Base-by-base conservation (phyloP, 148 eudicot species). In the Dianthus caryophyllus region DNA sequence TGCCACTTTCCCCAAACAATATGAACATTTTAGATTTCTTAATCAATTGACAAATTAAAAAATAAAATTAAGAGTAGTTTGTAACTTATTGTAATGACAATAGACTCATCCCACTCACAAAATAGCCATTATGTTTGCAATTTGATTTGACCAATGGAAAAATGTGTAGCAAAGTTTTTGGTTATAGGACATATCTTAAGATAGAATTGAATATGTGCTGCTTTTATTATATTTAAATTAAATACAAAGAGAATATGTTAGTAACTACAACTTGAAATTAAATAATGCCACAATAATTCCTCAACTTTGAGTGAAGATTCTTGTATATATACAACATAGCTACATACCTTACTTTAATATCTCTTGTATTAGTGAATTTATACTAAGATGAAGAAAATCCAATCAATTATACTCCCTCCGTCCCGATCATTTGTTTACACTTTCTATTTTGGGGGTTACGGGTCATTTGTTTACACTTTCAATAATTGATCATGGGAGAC, bases 161-260 rank as follows among this genome's bases (percentile, higher is more conserved):
- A 70, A 59, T 41, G 61, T 47, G 43, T 60, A 59, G 50, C 59
- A 65, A 52, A 60, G 50, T 52, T 70, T 15, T 41, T 64, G 74
- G 65, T 63, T 50, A 17, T 57, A 18, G 43, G 66, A 60, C 61
- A 33, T 33, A 27, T 38, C 30, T 31, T 70, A 56, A 65, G 64
- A 75, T 54, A 63, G 31, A 76, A 63, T 18, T 61, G 57, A 68
- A 66, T 76, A 75, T 70, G 44, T 66, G 61, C 72, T 46, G 66
- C 70, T 50, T 61, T 25, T 25, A 56, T 46, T n/a, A n/a, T n/a
- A n/a, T n/a, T n/a, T n/a, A n/a, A n/a, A n/a, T 46, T 61, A 57
- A 69, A 57, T 65, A 13, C 5, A 22, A 38, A 22, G 36, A 71
- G 67, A 76, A 51, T 76, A 70, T 71, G 54, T 53, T 53, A 44